Percentiles rank a stretch among this genome's conserved stretches.
Conservation (phyloP, 768 basidiomycete genomes). For the Dioszegia crocea region DNA sequence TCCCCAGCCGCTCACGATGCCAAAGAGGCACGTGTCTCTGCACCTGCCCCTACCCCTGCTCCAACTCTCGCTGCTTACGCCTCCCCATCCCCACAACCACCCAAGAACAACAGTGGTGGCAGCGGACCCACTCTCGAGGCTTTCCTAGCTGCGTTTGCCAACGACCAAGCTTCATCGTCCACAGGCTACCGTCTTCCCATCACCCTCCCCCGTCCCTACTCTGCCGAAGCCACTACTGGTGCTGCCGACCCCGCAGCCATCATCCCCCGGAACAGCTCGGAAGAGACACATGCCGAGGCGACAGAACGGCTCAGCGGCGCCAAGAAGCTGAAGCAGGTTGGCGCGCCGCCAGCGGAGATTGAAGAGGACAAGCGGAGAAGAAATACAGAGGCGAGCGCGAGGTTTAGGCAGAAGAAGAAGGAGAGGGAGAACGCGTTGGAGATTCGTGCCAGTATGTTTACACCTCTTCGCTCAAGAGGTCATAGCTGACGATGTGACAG, state of each 20-base stretch:
- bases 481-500: slow-evolving; percentile 14
- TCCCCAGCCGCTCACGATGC: slow-evolving; percentile 14
- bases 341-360: slow-evolving; percentile 31
- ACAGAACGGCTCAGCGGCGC: slow-evolving; percentile 27
- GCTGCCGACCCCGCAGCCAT: slow-evolving; percentile 15
- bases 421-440: slow-evolving; percentile 48
- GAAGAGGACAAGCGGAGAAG: slow-evolving; percentile 47
- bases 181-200: slow-evolving; percentile 8
- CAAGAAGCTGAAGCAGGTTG: slow-evolving; percentile 39
- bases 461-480: background rate
- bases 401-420: slow-evolving; percentile 50
- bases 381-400: slow-evolving; percentile 48
- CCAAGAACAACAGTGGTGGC: background rate
- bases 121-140: slow-evolving; percentile 26
- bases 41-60: slow-evolving; percentile 7
- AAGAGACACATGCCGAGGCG: slow-evolving; percentile 9
- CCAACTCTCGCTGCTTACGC: background rate
- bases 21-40: slow-evolving; percentile 3
- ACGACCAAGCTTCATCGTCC: slow-evolving; percentile 12
- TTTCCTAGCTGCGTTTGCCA: slow-evolving; percentile 37
- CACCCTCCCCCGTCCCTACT: slow-evolving; percentile 19
- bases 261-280: slow-evolving; percentile 15
- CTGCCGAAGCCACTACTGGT: slow-evolving; percentile 3
- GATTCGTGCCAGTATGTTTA: slow-evolving; percentile 31
- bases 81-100: background rate